These are phyloP conservation scores for Rhizopogon vulgaris DNA, from an alignment of 768 basidiomycete genomes.

Conservation along the genomic window DNA sequence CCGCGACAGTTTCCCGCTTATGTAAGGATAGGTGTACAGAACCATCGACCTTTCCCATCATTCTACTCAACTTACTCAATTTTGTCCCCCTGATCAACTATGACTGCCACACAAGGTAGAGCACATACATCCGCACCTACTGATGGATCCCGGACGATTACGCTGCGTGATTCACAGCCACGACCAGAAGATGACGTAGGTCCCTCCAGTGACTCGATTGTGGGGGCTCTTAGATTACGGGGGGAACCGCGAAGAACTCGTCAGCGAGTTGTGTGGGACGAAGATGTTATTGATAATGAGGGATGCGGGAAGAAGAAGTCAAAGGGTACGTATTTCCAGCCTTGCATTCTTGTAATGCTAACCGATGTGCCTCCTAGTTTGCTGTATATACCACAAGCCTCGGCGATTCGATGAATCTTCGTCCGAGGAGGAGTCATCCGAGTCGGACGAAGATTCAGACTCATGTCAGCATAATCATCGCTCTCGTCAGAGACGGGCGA, in stretches of 20 bases:
- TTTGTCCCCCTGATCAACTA: constrained; percentile 6
- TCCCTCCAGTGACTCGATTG: constrained; percentile 15
- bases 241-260: constrained; percentile 40
- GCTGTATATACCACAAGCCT: constrained; percentile 91
- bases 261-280: constrained; percentile 74
- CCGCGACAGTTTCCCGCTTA: not conserved
- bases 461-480: constrained; percentile 7
- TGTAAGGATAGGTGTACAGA: not conserved
- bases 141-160: constrained; percentile 53
- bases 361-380: constrained; percentile 48
- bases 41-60: not conserved
- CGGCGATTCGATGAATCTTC: constrained; percentile 79
- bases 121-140: constrained; percentile 35
- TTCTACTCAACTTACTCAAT: not conserved
- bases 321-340: constrained; percentile 61
- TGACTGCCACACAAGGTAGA: constrained; percentile 22
- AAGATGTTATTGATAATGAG: constrained; percentile 89
- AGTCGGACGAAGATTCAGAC: constrained; percentile 39
- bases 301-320: constrained; percentile 84
- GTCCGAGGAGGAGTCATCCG: constrained; percentile 47
- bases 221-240: constrained; percentile 56
- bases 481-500: constrained; percentile 1
- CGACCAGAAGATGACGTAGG: constrained; percentile 21
- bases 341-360: not conserved
- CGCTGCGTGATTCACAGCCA: constrained; percentile 34